A percentile compares a stretch with the other conserved stretches of the same genome.
Conservation (phyloP, 768 basidiomycete genomes). For the Mycena sanguinolenta region DNA sequence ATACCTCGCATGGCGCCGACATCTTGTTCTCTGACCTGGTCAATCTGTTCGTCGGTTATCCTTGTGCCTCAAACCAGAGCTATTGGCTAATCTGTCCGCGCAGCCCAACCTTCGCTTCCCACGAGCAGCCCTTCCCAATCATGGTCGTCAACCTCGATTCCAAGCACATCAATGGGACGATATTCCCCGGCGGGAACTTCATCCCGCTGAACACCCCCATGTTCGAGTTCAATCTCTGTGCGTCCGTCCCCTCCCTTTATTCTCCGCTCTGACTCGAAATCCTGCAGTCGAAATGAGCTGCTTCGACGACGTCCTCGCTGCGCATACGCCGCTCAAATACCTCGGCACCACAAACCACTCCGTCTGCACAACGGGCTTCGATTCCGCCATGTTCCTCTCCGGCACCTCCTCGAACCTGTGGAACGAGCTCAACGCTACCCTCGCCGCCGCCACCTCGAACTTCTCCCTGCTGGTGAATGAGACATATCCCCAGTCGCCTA, state of each 20-base stretch:
- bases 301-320: conserved; percentile 58
- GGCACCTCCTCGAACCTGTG: conserved; percentile 49
- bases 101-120: conserved; percentile 49
- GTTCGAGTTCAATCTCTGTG: conserved; percentile 52
- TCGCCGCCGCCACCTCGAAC: conserved; percentile 24
- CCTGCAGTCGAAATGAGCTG: conserved; percentile 54
- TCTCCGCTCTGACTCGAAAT: neutral
- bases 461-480: conserved; percentile 32
- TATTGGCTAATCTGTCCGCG: conserved; percentile 7
- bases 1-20: conserved; percentile 49
- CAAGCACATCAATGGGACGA: conserved; percentile 42
- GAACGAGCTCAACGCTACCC: conserved; percentile 27
- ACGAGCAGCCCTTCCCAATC: conserved; percentile 57
- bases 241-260: conserved; percentile 8
- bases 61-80: neutral
- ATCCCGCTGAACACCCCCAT: conserved; percentile 49
- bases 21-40: conserved; percentile 50
- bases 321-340: conserved; percentile 60
- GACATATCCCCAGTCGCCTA: conserved; percentile 36
- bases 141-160: conserved; percentile 45
- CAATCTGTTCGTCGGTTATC: conserved; percentile 45
- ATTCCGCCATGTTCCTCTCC: conserved; percentile 43
- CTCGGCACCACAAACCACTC: conserved; percentile 55
- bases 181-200: conserved; percentile 38
- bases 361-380: conserved; percentile 51